Conservation (phyloP, 2,329 filamentous ascomycete genomes). For the Tothia fuscella region DNA sequence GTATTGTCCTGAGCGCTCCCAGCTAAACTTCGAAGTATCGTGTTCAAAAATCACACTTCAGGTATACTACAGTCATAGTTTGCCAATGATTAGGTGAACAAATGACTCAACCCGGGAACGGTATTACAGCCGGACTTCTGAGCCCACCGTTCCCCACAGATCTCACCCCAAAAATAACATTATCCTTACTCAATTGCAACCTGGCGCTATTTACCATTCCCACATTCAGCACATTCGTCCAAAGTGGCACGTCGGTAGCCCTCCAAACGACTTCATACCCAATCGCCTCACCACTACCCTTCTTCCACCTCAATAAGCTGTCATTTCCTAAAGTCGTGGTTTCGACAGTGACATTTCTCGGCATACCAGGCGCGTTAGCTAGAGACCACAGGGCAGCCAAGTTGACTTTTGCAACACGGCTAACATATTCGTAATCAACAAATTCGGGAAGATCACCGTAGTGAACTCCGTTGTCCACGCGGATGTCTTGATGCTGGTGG, state of each 20-base stretch:
- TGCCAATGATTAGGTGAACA: too few species aligned
- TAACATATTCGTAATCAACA: slow-evolving; percentile 44
- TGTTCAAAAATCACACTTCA: too few species aligned
- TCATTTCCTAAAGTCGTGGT: slow-evolving; percentile 37
- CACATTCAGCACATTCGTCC: slow-evolving; percentile 38
- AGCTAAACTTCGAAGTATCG: too few species aligned
- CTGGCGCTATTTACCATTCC: slow-evolving; percentile 35
- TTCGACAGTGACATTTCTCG: slow-evolving; percentile 38
- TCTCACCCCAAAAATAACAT: slow-evolving; percentile 45
- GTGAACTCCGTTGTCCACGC: slow-evolving; percentile 37
- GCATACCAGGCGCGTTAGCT: slow-evolving; percentile 39
- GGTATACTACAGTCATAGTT: too few species aligned
- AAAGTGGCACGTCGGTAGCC: slow-evolving; percentile 37
- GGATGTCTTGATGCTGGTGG: slow-evolving; percentile 46
- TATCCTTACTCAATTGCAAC: slow-evolving; percentile 43
- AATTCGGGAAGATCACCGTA: slow-evolving; percentile 46
- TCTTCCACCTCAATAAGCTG: slow-evolving; percentile 37
- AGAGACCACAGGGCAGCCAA: slow-evolving; percentile 42
- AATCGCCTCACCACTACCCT: slow-evolving; percentile 21
- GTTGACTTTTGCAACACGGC: slow-evolving; percentile 43
- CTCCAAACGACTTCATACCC: slow-evolving; percentile 48
- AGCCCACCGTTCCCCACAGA: slow-evolving; percentile 39
- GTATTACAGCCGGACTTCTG: slow-evolving; percentile 24
- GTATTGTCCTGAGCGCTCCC: too few species aligned
- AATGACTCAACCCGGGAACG: slow-evolving; percentile 6